Conservation (phyloP, 176 grass and related monocot genomes). For the Cymbopogon citratus region DNA sequence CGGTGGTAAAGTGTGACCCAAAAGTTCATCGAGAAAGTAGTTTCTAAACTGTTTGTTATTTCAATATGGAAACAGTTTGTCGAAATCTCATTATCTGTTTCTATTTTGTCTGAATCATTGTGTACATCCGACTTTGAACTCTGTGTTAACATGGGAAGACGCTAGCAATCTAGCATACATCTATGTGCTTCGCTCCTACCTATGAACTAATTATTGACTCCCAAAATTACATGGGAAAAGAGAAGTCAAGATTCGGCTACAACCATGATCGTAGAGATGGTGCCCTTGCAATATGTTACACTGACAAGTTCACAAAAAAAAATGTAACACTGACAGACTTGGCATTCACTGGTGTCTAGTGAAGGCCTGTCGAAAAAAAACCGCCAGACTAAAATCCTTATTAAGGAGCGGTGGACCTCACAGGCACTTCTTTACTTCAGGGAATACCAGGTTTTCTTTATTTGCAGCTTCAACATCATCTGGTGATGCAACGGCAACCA, state of each 20-base stretch:
- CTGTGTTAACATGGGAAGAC: neutral
- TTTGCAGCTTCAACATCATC: slow-evolving; percentile 70
- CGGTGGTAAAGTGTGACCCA: neutral
- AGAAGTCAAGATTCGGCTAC: neutral
- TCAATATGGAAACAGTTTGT: neutral
- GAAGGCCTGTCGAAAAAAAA: neutral
- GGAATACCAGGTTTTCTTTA: slow-evolving; percentile 46
- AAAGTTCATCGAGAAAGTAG: neutral
- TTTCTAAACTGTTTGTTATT: neutral
- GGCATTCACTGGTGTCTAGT: neutral
- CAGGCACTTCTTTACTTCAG: slow-evolving; percentile 67
- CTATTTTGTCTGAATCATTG: neutral
- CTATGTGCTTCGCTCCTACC: neutral
- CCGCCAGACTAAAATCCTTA: neutral
- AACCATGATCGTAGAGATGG: neutral
- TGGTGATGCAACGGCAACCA: slow-evolving; percentile 79
- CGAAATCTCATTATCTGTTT: neutral
- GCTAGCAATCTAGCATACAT: neutral
- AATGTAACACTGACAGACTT: slow-evolving; percentile 17
- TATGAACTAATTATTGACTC: slow-evolving; percentile 7
- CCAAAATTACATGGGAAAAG: neutral
- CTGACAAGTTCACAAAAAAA: no score
- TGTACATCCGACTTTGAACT: neutral
- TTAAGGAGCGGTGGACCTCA: slow-evolving; percentile 22
- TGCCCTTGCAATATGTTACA: slow-evolving; percentile 6